Evolutionary conservation across 257 asterid genomes (phyloP).

Genomic region (Solanum chiquidenum): DNA sequence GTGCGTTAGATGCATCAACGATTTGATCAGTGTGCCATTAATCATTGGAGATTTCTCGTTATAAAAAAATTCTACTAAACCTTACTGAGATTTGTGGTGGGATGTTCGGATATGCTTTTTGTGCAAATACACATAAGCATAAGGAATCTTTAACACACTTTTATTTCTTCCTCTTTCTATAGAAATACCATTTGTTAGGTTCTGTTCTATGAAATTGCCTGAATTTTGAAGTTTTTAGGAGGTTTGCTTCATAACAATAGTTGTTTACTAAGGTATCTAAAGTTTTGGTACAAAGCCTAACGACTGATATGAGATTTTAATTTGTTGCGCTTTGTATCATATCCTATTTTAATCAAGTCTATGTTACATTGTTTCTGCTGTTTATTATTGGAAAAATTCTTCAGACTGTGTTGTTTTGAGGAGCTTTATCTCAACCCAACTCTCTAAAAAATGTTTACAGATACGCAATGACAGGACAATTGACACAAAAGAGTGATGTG

Average conservation of each 20-base stretch:
- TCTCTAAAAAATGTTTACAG: not conserved
- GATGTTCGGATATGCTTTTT: not conserved
- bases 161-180: not conserved
- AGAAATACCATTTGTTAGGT: not conserved
- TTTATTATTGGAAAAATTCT: not conserved
- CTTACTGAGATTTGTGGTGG: not conserved
- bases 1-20: not conserved
- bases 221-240: not conserved
- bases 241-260: not conserved
- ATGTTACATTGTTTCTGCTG: not conserved
- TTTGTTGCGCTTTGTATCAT: not conserved
- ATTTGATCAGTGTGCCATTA: not conserved
- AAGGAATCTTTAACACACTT: not conserved
- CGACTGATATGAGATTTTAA: not conserved
- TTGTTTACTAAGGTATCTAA: not conserved
- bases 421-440: not conserved
- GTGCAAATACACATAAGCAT: not conserved
- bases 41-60: not conserved
- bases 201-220: not conserved
- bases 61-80: not conserved
- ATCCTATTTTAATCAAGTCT: not conserved
- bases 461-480: constrained; percentile 13
- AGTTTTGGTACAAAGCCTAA: not conserved
- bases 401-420: not conserved
- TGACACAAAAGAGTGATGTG: constrained; percentile 14